phyloP scores from a whole-genome alignment of 805 yeast genomes.

The Saturnispora kantuleensis region DNA sequence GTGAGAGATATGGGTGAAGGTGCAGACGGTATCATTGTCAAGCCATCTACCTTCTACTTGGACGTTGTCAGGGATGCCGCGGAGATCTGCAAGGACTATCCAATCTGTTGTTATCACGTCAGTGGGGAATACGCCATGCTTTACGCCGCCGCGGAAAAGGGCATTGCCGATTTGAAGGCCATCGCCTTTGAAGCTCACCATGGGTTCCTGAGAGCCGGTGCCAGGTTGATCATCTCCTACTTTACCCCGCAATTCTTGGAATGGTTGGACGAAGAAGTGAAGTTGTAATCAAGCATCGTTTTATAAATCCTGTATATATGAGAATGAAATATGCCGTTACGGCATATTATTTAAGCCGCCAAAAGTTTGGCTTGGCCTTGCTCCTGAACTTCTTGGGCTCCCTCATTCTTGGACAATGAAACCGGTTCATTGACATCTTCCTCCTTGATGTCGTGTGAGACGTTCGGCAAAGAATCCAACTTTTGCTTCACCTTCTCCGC shows the following conservation, averaged over 20 bases:
- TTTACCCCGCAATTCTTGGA: conserved; percentile 93
- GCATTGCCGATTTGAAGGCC: conserved; percentile 73
- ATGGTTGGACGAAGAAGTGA: conserved; percentile 52
- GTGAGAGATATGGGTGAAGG: conserved; percentile 84
- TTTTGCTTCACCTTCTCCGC: background rate
- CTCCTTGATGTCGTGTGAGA: conserved; percentile 18
- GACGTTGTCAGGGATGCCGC: conserved; percentile 88
- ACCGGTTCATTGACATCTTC: conserved; percentile 7
- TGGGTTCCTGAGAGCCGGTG: conserved; percentile 94
- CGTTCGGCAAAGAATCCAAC: conserved; percentile 12
- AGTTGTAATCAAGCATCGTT: conserved; percentile 13
- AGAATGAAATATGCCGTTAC: too few relatives aligned
- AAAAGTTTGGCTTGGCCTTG: conserved; percentile 12
- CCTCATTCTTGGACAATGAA: background rate
- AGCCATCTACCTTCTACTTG: conserved; percentile 91
- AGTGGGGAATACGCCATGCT: conserved; percentile 97
- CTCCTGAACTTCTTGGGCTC: conserved; percentile 16
- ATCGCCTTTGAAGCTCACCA: conserved; percentile 79
- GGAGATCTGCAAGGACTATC: conserved; percentile 70
- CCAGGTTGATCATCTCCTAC: conserved; percentile 80
- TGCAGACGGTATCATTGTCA: conserved; percentile 89
- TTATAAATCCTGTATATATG: background rate
- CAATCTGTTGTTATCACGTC: conserved; percentile 92
- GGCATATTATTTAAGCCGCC: background rate
- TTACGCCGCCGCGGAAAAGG: conserved; percentile 97